Evolutionary conservation across 768 basidiomycete genomes (phyloP), one percentile per base, ranked within the genome.

Genomic region (Podaxis pistillaris): DNA sequence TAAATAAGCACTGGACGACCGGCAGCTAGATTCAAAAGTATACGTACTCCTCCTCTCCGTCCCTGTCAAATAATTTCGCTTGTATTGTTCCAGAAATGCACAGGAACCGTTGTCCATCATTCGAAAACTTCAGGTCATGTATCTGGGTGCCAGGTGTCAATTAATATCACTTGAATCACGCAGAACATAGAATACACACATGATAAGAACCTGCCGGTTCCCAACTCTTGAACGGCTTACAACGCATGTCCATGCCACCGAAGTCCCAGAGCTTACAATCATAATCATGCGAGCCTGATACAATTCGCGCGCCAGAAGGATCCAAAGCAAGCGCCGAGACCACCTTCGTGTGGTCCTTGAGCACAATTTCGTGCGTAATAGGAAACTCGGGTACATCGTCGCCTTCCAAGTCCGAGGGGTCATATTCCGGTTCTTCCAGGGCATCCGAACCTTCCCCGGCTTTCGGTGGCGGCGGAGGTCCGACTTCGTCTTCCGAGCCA

Each of bases 241-340:
- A 88, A 66, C 87, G 79, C 65, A 82, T 79, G 70, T 93, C 91
- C 97, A 99, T 99, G 15, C 97, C 97, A 68, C 96, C 96, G 75
- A 98, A 98, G 75, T 99, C 97, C 96, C 96, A 99, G 58, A 99
- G 75, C 77, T 98, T 98, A 75, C 91, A 89, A 75, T 99, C 97
- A 71, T 98, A 98, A 73, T 99, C 97, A 76, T 98, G 90, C 19
- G 93, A 93, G 15, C 97, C 97, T 8, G 93, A 91, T 17, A 93
- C 76, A 33, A 99, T 77, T 38, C 97, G 87, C 12, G 96, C 95
- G 62, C 97, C 97, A 22, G 96, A 93, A 6, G 95, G 93, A 75
- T 99, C 97, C 52, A 98, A 78, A 0, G 94, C 83, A 19, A 99
- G 79, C 3, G 97, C 94, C 24, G 96, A 94, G 19, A 98, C 87